These are phyloP conservation scores for Cetradonia linearis DNA, from an alignment of 495 filamentous ascomycete genomes.

Conservation along the genomic window DNA sequence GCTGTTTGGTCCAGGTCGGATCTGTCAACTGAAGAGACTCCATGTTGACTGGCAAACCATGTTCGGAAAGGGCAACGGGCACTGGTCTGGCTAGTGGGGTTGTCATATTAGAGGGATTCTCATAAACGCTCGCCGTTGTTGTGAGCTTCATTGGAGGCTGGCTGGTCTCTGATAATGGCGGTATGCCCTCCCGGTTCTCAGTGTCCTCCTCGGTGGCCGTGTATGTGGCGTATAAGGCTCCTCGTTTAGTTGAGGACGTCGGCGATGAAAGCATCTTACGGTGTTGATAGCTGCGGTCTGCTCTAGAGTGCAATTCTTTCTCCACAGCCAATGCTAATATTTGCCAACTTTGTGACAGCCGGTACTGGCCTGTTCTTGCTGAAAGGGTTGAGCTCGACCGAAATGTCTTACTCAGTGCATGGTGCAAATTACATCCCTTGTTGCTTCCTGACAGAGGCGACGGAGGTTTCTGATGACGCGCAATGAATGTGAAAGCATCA, in stretches of 20 bases:
- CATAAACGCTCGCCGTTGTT: conserved; percentile 25
- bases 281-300: conserved; percentile 7
- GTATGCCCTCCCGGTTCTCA: conserved; percentile 5
- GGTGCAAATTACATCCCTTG: conserved; percentile 1
- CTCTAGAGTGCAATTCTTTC: conserved; percentile 14
- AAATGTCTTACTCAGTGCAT: conserved; percentile 29
- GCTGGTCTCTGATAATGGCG: conserved; percentile 14
- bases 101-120: conserved; percentile 66
- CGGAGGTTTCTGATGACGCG: conserved; percentile 14
- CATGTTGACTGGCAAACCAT: conserved; percentile 29
- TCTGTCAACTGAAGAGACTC: conserved; percentile 39
- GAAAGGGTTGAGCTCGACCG: conserved; percentile 54
- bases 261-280: conserved; percentile 17
- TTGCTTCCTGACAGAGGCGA: background rate
- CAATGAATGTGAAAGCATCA: conserved; percentile 20
- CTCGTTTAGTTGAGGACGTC: background rate
- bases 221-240: conserved; percentile 2
- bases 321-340: conserved; percentile 48
- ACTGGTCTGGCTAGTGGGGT: conserved; percentile 68
- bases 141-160: conserved; percentile 31
- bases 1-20: conserved; percentile 12
- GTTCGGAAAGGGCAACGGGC: conserved; percentile 36
- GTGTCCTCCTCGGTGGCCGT: background rate
- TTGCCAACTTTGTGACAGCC: conserved; percentile 66
- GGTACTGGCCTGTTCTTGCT: conserved; percentile 47